Base-by-base conservation (phyloP, 495 filamentous ascomycete genomes). In the Hypoxylon rickii region DNA sequence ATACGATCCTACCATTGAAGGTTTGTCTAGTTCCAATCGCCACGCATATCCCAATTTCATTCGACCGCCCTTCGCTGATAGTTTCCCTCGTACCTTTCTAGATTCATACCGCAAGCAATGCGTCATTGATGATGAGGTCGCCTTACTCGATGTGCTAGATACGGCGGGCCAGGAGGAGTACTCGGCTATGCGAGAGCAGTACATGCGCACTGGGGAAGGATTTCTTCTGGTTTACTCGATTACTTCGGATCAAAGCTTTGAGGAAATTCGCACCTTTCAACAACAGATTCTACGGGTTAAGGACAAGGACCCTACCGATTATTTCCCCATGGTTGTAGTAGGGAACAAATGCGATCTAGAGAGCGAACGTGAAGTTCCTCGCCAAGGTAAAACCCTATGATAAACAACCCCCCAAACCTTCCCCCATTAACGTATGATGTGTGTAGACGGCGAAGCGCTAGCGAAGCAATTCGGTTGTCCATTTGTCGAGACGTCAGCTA, bases 21-120 rank as follows among this genome's bases (percentile, higher is more conserved):
- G 94, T 97, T 73, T 61, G 85, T 67, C 40, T 16, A 38, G 4
- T 18, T 17, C 34, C 13, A 38, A 36, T 38, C 42, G 42, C 34
- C 52, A 41, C 33, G 20, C 24, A 21, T 36, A 29, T 17, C 20
- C 29, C 17, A 11, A 41, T 26, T 2, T 32, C 11, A 21, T 21
- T 29, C 33, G 33, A n/a, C n/a, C n/a, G n/a, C n/a, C n/a, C n/a
- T n/a, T n/a, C n/a, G n/a, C n/a, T n/a, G n/a, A n/a, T n/a, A n/a
- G n/a, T n/a, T n/a, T n/a, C n/a, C n/a, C n/a, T n/a, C n/a, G n/a
- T n/a, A n/a, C n/a, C n/a, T n/a, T n/a, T 49, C 44, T 73, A 98
- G 94, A 98, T 72, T 97, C 94, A 55, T 98, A 98, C 79, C 93
- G 94, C 75, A 98, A 98, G 86, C 93, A 97, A 82, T 97, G 95